These are phyloP conservation scores for Torulaspora gathmanii DNA, from an alignment of 805 yeast species.

Conservation along the genomic window DNA sequence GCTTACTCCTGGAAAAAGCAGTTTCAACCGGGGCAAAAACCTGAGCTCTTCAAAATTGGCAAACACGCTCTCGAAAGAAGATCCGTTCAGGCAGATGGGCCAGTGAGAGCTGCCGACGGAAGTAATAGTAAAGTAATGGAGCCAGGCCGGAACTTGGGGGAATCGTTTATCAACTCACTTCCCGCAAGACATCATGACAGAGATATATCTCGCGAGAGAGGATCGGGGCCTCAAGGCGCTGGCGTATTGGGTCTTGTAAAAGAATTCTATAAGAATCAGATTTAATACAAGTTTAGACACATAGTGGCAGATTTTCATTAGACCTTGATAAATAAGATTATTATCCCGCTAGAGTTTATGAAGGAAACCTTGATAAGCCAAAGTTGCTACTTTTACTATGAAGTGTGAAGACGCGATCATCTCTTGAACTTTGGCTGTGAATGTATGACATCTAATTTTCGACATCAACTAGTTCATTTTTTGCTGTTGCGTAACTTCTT, in stretches of 20 bases:
- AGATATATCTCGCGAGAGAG: constrained; percentile 2
- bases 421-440: too few relatives aligned
- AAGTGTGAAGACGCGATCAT: too few relatives aligned
- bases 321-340: not conserved
- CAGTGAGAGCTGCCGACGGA: constrained; percentile 3
- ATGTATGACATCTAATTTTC: not conserved
- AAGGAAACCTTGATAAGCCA: too few relatives aligned
- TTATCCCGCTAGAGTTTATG: too few relatives aligned
- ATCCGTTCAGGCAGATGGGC: not conserved
- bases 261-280: constrained; percentile 60
- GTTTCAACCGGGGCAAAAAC: constrained; percentile 32
- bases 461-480: constrained; percentile 13
- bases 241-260: constrained; percentile 80
- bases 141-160: constrained; percentile 36
- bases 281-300: constrained; percentile 17
- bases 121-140: constrained; percentile 5
- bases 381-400: too few relatives aligned
- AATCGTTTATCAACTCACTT: constrained; percentile 40
- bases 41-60: constrained; percentile 24
- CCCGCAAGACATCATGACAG: constrained; percentile 22
- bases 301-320: too few relatives aligned
- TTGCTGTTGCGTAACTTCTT: constrained; percentile 57
- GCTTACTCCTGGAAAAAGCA: constrained; percentile 36
- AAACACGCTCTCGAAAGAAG: constrained; percentile 11
- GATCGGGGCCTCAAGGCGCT: constrained; percentile 11